Base-by-base conservation (phyloP, 108 stramenopile genomes). In the Skeletonema menzelii region DNA sequence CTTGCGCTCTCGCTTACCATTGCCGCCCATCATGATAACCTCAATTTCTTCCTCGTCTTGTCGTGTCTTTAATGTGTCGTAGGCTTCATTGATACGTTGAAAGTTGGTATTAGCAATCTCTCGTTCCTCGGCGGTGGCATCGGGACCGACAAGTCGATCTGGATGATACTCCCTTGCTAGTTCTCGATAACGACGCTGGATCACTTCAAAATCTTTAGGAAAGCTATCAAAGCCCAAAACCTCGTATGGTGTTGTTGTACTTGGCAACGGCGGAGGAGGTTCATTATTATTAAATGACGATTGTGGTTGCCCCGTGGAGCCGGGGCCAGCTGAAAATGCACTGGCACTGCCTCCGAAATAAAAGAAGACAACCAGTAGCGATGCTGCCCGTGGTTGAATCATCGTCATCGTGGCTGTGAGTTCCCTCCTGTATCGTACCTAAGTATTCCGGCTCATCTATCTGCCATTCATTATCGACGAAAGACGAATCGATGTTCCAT, bases 11-110 rank as follows among this genome's bases (percentile, higher is more conserved):
- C 76, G 34, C n/a, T 77, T 70, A 14, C 68, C 76, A 20, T 60
- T 60, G 15, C 59, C 59, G 17, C 59, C 59, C 76, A 77, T 77
- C 27, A 77, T 34, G 3, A 63, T 65, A 10, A 77, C 60, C 27
- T 77, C 76, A 26, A 77, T 57, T 35, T n/a, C 37, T 35, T 77
- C 76, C 20, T 77, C 76, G 30, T 67, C 75, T 19, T 59, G 24
- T 32, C 78, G 17, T 10, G 44, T n/a, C 20, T 74, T 74, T 5
- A 74, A 30, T 34, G 35, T 60, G 42, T 74, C 76, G 20, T 77
- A 77, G 0, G 76, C 76, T 26, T 69, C 71, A 37, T 65, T 72
- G 11, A 77, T 72, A 5, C 76, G 63, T n/a, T 38, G 40, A 58
- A 77, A 77, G 34, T 72, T 34, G 13, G 22, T 32, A 35, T 56